A percentile compares a stretch with the other conserved stretches of the same genome.
Evolutionary conservation across 495 filamentous ascomycete species (phyloP).

Genomic region (Hamigera avellanea): DNA sequence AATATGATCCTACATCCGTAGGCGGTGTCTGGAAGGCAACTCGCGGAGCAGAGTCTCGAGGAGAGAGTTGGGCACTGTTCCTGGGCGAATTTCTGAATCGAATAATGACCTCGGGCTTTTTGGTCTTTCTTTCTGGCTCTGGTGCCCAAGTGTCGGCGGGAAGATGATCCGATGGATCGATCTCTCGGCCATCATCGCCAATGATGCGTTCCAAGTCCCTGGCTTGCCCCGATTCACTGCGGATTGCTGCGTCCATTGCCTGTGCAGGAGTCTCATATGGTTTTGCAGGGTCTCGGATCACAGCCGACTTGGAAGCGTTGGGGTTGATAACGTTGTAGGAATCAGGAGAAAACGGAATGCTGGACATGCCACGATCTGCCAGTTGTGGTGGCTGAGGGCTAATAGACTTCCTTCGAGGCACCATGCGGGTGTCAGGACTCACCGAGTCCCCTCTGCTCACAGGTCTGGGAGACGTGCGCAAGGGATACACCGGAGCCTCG

Average conservation of each 20-base stretch:
- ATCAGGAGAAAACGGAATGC: constrained; percentile 79
- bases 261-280: constrained; percentile 34
- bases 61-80: background rate
- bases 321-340: constrained; percentile 46
- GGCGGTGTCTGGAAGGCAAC: background rate
- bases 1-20: constrained; percentile 2
- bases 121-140: constrained; percentile 71
- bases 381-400: constrained; percentile 56
- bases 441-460: constrained; percentile 27
- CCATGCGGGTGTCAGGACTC: constrained; percentile 49
- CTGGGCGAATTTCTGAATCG: constrained; percentile 36
- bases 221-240: constrained; percentile 21
- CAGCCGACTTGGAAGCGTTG: constrained; percentile 20
- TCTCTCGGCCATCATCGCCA: constrained; percentile 70
- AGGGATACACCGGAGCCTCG: constrained; percentile 22
- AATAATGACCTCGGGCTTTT: constrained; percentile 43
- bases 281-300: constrained; percentile 18
- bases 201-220: constrained; percentile 49
- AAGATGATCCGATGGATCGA: constrained; percentile 89
- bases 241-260: constrained; percentile 24
- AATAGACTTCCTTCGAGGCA: constrained; percentile 60
- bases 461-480: constrained; percentile 23
- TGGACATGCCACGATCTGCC: constrained; percentile 42
- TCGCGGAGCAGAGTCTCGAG: background rate
- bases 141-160: constrained; percentile 88